Percentiles rank a stretch among this genome's conserved stretches.
Evolutionary conservation across 2,329 filamentous ascomycete genomes (phyloP).

Genomic region (Apiospora hydei): DNA sequence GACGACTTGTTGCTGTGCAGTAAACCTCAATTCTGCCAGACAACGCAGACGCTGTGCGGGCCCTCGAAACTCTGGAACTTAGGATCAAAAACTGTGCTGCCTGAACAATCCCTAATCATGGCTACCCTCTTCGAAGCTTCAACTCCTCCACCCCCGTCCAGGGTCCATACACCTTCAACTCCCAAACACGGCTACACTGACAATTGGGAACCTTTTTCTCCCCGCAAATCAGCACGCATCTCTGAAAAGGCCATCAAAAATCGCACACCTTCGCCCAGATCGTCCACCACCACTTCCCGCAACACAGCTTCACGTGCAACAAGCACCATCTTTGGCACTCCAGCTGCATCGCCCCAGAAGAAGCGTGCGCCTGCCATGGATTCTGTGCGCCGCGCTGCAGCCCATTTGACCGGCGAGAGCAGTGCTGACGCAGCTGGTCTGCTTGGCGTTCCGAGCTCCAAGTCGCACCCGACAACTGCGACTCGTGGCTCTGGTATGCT

Average conservation of each 20-base stretch:
- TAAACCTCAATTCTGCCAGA: constrained; percentile 17
- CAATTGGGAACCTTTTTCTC: constrained; percentile 75
- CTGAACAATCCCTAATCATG: constrained; percentile 40
- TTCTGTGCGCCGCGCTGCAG: constrained; percentile 55
- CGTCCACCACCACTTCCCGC: constrained; percentile 34
- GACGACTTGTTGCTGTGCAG: constrained; percentile 1
- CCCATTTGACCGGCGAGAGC: constrained; percentile 51
- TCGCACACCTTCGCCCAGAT: constrained; percentile 63
- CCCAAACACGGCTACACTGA: constrained; percentile 73
- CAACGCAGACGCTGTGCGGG: neutral
- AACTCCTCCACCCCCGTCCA: constrained; percentile 67
- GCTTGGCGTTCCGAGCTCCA: constrained; percentile 45
- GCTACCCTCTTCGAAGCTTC: constrained; percentile 46
- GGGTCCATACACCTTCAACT: constrained; percentile 71
- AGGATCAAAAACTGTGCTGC: neutral
- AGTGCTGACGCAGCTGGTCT: constrained; percentile 51
- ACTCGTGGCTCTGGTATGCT: constrained; percentile 63
- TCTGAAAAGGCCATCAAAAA: constrained; percentile 57
- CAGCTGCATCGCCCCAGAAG: constrained; percentile 58
- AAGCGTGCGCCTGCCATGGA: constrained; percentile 57
- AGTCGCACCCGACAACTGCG: constrained; percentile 38
- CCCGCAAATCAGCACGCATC: constrained; percentile 73
- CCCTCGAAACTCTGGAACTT: neutral
- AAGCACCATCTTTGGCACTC: constrained; percentile 42
- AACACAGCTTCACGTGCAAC: constrained; percentile 39